Conservation (phyloP, 2,329 filamentous ascomycete species). For the Raffaelea ambrosiae region DNA sequence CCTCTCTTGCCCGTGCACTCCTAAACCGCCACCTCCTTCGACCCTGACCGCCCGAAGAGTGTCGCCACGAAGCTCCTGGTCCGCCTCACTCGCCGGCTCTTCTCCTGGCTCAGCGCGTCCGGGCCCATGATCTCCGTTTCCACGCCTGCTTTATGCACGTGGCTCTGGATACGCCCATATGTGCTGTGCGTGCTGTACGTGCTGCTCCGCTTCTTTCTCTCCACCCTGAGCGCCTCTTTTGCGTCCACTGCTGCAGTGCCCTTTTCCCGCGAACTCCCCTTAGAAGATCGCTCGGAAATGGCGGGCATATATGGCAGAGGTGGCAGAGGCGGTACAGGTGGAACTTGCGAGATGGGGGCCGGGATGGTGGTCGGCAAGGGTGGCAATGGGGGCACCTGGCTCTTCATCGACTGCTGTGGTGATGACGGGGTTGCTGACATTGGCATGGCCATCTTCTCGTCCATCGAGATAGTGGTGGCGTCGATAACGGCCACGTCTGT, state of each 20-base stretch:
- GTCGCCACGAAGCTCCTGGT: conserved; percentile 39
- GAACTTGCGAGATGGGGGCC: background rate
- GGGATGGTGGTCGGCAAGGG: background rate
- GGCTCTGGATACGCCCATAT: conserved; percentile 15
- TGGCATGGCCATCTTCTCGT: background rate
- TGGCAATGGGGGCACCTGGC: no score
- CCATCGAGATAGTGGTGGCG: background rate
- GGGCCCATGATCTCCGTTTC: background rate
- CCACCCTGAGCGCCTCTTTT: background rate
- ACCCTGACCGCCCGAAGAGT: conserved; percentile 28
- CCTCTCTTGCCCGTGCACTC: background rate
- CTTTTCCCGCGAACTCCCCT: background rate
- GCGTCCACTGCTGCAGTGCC: background rate
- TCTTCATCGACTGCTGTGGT: no score
- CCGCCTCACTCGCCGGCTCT: conserved; percentile 14
- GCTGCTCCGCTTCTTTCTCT: background rate
- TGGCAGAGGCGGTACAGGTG: no score
- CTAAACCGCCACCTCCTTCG: conserved; percentile 12
- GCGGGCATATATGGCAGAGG: conserved; percentile 1
- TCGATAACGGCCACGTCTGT: background rate
- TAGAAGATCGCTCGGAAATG: conserved; percentile 8
- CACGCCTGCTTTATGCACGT: background rate
- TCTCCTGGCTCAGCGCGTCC: background rate
- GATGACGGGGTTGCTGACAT: no score
- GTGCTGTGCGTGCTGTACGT: background rate